Base-by-base conservation (phyloP, 2,329 filamentous ascomycete genomes). In the Leptographium galeiforme region DNA sequence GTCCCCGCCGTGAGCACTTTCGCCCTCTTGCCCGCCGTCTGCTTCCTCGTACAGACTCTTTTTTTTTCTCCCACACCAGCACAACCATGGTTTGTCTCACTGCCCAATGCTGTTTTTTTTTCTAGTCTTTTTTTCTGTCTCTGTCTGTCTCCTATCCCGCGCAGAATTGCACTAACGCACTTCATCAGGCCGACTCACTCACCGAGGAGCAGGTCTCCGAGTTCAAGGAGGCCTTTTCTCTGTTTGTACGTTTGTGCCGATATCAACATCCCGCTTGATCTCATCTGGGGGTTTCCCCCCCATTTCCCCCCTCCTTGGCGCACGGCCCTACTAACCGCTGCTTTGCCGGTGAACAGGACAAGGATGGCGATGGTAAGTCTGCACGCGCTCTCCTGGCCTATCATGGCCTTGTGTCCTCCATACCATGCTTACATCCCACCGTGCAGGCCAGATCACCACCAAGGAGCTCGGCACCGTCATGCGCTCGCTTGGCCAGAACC, bases 141-240 rank as follows among this genome's bases (percentile, higher is more conserved):
- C 13, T 40, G 32, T 51, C 41, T 50, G 11, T 46, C 41, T 25
- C 25, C 25, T 25, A 25, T 25, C 8, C 8, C 25, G 33, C 38
- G 7, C 49, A 19, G 11, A 39, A 4, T 25, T 10, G 11, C 16
- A 49, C 55, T 52, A 19, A 53, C 45, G 34, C 39, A 19, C 34
- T 11, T 32, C n/a, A 38, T 61, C 70, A 97, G 91, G 91, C 91
- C 71, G 93, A 98, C 72, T 91, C 91, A 72, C 85, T 98, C 68
- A 97, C 93, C 65, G 93, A 98, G 81, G 93, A 98, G 78, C 93
- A 98, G 82, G 93, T 98, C 71, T 97, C 93, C 70, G 93, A 98
- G 78, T 98, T 97, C 81, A 98, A 97, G 87, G 93, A 98, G 78
- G 93, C 93, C 53, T 98, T 98, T 77, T 98, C 93, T 71, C 88